Evolutionary conservation across 176 grass and related monocot genomes (phyloP).

Genomic region (Oryza rufipogon): DNA sequence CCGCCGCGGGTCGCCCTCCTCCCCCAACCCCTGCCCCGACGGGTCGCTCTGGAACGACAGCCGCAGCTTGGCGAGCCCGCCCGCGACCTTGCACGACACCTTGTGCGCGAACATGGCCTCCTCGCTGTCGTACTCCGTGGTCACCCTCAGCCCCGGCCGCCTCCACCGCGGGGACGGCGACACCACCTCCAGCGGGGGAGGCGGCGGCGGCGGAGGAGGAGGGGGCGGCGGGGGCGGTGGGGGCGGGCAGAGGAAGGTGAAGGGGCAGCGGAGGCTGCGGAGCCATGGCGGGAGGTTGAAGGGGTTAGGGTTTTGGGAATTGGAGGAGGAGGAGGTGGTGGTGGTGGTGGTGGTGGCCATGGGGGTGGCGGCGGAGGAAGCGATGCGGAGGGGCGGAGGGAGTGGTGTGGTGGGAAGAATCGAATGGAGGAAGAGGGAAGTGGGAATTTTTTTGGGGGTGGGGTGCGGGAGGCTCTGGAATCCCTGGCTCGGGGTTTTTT

Average conservation of each 20-base stretch:
- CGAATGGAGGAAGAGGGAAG: slow-evolving; percentile 34
- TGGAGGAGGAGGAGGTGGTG: not conserved
- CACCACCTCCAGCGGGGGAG: slow-evolving; percentile 21
- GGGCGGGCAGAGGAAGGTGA: slow-evolving; percentile 47
- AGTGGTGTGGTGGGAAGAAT: slow-evolving; percentile 37
- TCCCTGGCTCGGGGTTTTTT: not conserved
- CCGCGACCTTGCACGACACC: slow-evolving; percentile 88
- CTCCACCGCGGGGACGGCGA: not conserved
- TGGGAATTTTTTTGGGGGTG: slow-evolving; percentile 10
- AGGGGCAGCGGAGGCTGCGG: slow-evolving; percentile 36
- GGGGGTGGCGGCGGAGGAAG: not conserved
- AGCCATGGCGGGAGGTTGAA: slow-evolving; percentile 45
- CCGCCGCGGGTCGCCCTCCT: slow-evolving; percentile 26
- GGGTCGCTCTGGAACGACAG: slow-evolving; percentile 84
- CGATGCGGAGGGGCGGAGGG: slow-evolving; percentile 33
- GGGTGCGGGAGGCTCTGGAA: not conserved
- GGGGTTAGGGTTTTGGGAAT: slow-evolving; percentile 30
- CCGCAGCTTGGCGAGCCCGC: slow-evolving; percentile 82
- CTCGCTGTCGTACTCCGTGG: slow-evolving; percentile 87
- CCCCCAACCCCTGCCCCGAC: slow-evolving; percentile 34
- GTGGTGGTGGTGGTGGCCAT: slow-evolving; percentile 44
- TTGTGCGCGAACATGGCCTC: slow-evolving; percentile 72
- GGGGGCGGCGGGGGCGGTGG: not conserved
- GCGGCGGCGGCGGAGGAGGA: not conserved
- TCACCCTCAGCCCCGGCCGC: slow-evolving; percentile 59